Evolutionary conservation across 176 grass and related monocot genomes (phyloP).

Genomic region (Rhynchospora tenuis): DNA sequence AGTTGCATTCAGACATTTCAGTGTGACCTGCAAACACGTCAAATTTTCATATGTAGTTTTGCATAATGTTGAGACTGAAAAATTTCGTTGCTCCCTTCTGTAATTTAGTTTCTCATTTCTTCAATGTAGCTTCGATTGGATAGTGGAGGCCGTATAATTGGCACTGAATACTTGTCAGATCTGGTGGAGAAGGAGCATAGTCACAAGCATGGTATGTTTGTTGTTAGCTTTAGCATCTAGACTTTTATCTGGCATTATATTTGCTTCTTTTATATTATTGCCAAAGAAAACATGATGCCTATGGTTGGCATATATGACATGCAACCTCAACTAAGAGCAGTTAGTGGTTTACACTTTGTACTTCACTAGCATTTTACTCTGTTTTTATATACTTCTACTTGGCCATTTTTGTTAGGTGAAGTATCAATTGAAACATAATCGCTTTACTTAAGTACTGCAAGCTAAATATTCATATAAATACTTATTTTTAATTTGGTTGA

Average conservation of each 20-base stretch:
- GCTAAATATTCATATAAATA: not conserved
- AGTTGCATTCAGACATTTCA: not conserved
- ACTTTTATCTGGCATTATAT: not conserved
- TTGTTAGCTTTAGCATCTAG: not conserved
- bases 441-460: not conserved
- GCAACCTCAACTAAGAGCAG: not conserved
- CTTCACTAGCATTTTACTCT: not conserved
- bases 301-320: not conserved
- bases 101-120: constrained; percentile 16
- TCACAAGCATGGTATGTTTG: constrained; percentile 69
- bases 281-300: not conserved
- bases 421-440: not conserved
- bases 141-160: constrained; percentile 66
- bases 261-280: not conserved
- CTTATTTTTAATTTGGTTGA: not conserved
- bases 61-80: not conserved
- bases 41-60: constrained; percentile 8
- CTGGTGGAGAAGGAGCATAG: constrained; percentile 91
- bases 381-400: not conserved
- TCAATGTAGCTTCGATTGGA: constrained; percentile 70
- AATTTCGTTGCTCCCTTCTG: not conserved
- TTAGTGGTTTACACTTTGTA: not conserved
- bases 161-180: constrained; percentile 86
- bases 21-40: not conserved
- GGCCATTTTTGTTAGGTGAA: not conserved